Conservation (phyloP, 768 basidiomycete species). For the Agrocybe chaxingu region DNA sequence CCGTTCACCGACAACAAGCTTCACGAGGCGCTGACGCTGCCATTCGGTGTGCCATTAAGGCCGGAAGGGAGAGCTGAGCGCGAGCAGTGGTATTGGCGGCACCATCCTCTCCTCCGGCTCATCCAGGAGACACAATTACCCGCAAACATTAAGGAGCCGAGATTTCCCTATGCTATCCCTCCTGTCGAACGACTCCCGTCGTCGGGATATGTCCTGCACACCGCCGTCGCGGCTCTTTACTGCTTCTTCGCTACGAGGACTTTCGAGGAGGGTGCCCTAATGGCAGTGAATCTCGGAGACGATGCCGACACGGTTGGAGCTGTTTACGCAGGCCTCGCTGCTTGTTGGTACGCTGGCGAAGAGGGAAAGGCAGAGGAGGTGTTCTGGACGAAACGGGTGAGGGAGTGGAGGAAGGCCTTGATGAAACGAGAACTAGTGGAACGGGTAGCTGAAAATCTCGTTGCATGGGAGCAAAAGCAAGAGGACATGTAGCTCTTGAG, state of each 20-base stretch:
- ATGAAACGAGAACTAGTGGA: slow-evolving; percentile 33
- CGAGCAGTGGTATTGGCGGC: slow-evolving; percentile 28
- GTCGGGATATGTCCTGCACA: slow-evolving; percentile 37
- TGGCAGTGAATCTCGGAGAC: slow-evolving; percentile 40
- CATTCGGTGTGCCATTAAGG: slow-evolving; percentile 14
- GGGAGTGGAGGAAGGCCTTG: slow-evolving; percentile 29
- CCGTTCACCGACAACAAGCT: slow-evolving; percentile 32
- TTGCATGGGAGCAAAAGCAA: slow-evolving; percentile 14
- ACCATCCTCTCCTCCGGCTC: slow-evolving; percentile 38
- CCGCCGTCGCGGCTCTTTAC: slow-evolving; percentile 39
- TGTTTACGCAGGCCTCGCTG: slow-evolving; percentile 44
- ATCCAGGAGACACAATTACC: slow-evolving; percentile 23
- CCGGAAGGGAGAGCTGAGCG: slow-evolving; percentile 20
- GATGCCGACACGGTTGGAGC: slow-evolving; percentile 46
- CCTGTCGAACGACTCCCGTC: slow-evolving; percentile 27
- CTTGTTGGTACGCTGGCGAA: slow-evolving; percentile 36
- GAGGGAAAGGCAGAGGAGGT: slow-evolving; percentile 15
- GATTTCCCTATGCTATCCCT: slow-evolving; percentile 29
- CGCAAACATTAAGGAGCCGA: slow-evolving; percentile 3
- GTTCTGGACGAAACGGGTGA: slow-evolving; percentile 37
- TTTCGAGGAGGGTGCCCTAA: slow-evolving; percentile 42
- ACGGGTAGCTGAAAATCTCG: slow-evolving; percentile 33
- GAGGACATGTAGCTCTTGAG: background rate
- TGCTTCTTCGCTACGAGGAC: slow-evolving; percentile 40
- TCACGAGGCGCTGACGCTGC: slow-evolving; percentile 27